Evolutionary conservation across 176 grass and related monocot genomes (phyloP), one percentile per base, ranked within the genome.

Genomic region (Oryza officinalis): DNA sequence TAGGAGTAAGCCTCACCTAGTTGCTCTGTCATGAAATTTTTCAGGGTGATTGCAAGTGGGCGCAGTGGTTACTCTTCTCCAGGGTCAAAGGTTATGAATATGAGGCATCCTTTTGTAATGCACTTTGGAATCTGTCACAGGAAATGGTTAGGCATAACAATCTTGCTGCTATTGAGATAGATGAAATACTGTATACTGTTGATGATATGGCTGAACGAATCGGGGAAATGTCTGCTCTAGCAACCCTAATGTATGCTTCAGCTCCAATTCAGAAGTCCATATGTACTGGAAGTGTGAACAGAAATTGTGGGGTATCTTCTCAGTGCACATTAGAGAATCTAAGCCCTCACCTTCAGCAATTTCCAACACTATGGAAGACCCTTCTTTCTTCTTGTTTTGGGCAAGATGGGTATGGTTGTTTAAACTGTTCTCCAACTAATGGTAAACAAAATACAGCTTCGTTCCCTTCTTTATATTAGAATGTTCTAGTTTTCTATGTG

Each of bases 241-340:
- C 96, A 84, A 98, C 96, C 71, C 87, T 98, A 79, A 98, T 98
- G 93, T 98, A 98, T 90, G 89, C 90, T 88, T 71, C 93, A 77
- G 27, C 27, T 38, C 93, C 93, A 74, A 95, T 98, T 52, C 87
- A 98, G 71, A 91, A 88, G 54, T 98, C 91, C 80, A 74, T 95
- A 75, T 95, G 89, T 71, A 81, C 86, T 71, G 93, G 93, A 88
- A 95, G 90, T 78, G 87, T 98, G 87, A 91, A 93, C 74, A 93
- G 91, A 87, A 89, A 85, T 72, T 23, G 38, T 9, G 87, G 87
- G 32, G 70, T 84, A 13, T 92, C 92, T 33, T 94, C 69, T 68
- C 92, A 94, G 74, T 94, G 92, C 74, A 94, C 92, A 79, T 85
- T 94, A 81, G 92, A 94, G 75, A 94, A 94, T 67, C 78, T 94